Evolutionary conservation across 495 filamentous ascomycete species (phyloP).

Genomic region (Annulohypoxylon moriforme): DNA sequence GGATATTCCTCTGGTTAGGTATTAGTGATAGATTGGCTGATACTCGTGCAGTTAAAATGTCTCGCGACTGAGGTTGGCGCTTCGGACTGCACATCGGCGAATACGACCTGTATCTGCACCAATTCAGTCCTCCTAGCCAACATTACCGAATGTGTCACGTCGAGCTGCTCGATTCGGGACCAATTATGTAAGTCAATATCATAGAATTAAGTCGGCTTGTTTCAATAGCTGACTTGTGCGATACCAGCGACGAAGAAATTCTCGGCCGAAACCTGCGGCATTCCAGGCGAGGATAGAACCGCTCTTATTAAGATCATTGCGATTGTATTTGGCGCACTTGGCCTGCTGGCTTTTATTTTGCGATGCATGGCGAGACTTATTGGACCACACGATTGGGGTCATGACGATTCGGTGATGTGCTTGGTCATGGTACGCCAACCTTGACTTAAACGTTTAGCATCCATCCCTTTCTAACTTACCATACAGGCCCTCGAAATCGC

Average conservation of each 20-base stretch:
- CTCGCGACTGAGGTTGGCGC: constrained; percentile 26
- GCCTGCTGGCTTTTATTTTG: constrained; percentile 36
- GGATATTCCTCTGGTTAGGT: background rate
- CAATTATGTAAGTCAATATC: constrained; percentile 40
- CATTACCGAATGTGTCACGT: constrained; percentile 46
- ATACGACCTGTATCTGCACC: constrained; percentile 51
- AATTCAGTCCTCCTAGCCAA: constrained; percentile 40
- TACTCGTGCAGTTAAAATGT: constrained; percentile 32
- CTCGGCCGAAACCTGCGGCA: constrained; percentile 33
- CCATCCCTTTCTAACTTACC: constrained; percentile 11
- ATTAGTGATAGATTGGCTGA: constrained; percentile 12
- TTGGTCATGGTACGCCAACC: constrained; percentile 33
- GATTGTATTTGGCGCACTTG: constrained; percentile 29
- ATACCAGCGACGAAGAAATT: constrained; percentile 42
- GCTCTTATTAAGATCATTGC: constrained; percentile 27
- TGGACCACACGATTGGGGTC: constrained; percentile 36
- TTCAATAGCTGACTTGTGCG: constrained; percentile 6
- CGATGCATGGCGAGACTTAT: constrained; percentile 34
- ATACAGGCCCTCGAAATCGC: constrained; percentile 25
- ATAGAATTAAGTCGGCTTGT: background rate
- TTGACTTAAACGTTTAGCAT: background rate
- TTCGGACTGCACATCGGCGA: constrained; percentile 46
- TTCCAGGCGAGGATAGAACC: constrained; percentile 32
- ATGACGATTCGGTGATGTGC: constrained; percentile 41
- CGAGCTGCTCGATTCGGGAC: constrained; percentile 48